Evolutionary conservation across 1,139 yeast genomes (phyloP), one percentile per base, ranked within the genome.

Genomic region (Lodderomyces jiufengensis): DNA sequence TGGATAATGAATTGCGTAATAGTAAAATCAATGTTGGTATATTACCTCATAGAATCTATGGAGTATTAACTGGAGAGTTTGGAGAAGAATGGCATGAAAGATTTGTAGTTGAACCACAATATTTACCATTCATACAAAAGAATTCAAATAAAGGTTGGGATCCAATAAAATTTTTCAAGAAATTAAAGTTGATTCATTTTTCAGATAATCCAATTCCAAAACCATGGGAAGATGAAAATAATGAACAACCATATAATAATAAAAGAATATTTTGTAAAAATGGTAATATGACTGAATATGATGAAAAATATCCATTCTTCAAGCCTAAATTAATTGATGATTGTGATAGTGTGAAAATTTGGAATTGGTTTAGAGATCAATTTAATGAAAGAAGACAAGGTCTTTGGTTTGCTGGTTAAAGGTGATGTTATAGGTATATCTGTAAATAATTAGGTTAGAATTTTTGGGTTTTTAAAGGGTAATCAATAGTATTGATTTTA

Each of bases 51-150:
- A 50, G 61, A 18, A 58, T 62, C 3, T 72, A 73, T 44, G 76
- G 74, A 3, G 65, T 73, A 4, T 50, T 73, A 15, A 64, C 77
- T 0, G 78, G 78, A 5, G 79, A 74, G 41, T 70, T 73, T 39
- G 56, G 65, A 29, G 64, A 63, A 37, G 24, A 38, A 20, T 40
- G 45, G 39, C 64, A 61, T 49, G 34, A 49, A 27, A 29, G 51
- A 38, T 47, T 61, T 41, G 41, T 52, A 9, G 55, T 52, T 4
- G 64, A 59, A 35, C 67, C 70, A 1, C 63, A 62, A 40, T 54
- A 57, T 34, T 45, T 63, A 27, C 69, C 69, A 8, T 61, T 56
- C 38, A 41, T 52, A 8, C 38, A 46, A 9, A 51, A 50, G 28
- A 31, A 45, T n/a, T 41, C 52, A 22, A 49, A 48, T 16, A 46